Base-by-base conservation (phyloP, 306 rosid genomes). In the Medicago lupulina region DNA sequence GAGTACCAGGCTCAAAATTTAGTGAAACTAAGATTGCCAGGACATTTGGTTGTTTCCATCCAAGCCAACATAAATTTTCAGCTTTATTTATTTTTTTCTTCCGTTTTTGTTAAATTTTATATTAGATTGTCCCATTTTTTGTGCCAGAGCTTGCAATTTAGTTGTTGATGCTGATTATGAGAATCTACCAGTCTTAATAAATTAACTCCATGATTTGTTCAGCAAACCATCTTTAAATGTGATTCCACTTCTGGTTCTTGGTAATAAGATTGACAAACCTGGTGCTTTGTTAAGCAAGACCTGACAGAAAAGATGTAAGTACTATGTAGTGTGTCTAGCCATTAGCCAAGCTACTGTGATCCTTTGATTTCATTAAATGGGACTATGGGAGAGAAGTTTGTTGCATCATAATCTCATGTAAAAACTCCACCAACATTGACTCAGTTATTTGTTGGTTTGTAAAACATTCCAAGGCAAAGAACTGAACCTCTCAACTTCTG, bases 401-500 rank as follows among this genome's bases (percentile, higher is more conserved):
- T 74, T 93, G 93, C 86, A 88, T 63, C 87, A 86, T 93, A 89
- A 83, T 88, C 70, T 89, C 97, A 1, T 85, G 91, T 88, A 86
- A 89, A 88, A 91, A 74, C 83, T 86, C 93, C 25, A 77, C 91
- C 72, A 90, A 88, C 83, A 85, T 85, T 34, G 90, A 85, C 55
- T 75, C 84, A 3, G 88, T 89, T 15, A 80, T 89, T n/a, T 87
- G 87, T 18, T 89, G 91, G 88, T 89, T 90, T 43, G 79, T 86
- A 50, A 89, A 89, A 88, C 91, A 86, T 90, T 90, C 91, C 2
- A 89, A 87, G 83, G 76, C 87, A 17, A 86, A 72, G 76, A 90
- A 86, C 39, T 83, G 87, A 90, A 79, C 47, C 21, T 15, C 71
- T 80, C 54, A 16, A 61, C 70, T 74, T 49, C 36, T 80, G 43